A percentile compares a stretch with the other conserved stretches of the same genome.
Evolutionary conservation across 148 eudicot genomes (phyloP).

Genomic region (Spergularia bocconei): DNA sequence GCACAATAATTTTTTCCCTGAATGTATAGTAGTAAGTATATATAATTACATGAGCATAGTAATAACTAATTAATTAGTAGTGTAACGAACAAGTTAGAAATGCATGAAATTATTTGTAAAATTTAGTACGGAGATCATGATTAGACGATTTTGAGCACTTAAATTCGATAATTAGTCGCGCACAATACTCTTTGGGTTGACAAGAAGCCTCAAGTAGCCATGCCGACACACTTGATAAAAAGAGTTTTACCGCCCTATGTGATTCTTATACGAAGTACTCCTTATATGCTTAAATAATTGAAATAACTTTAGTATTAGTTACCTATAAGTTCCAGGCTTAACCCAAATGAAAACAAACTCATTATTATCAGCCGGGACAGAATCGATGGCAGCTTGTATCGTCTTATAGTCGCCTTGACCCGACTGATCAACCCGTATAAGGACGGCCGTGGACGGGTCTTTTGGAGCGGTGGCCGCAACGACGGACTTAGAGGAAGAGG

Average conservation of each 20-base stretch:
- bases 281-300: neutral
- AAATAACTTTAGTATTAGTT: neutral
- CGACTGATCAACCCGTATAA: constrained; percentile 66
- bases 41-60: too few relatives aligned
- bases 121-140: too few relatives aligned
- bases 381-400: constrained; percentile 72
- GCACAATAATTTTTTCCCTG: constrained; percentile 75
- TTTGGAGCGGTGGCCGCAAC: constrained; percentile 12
- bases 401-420: constrained; percentile 56
- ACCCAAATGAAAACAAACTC: constrained; percentile 58
- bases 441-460: constrained; percentile 55
- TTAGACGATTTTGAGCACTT: too few relatives aligned
- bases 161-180: neutral
- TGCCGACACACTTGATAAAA: too few relatives aligned
- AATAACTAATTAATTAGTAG: neutral
- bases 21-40: too few relatives aligned
- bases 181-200: too few relatives aligned
- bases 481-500: constrained; percentile 16
- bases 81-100: too few relatives aligned
- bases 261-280: too few relatives aligned
- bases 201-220: too few relatives aligned
- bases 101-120: too few relatives aligned
- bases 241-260: too few relatives aligned
- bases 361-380: constrained; percentile 56
- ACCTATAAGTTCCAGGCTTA: constrained; percentile 84